Base-by-base conservation (phyloP, 2,329 filamentous ascomycete species). In the Cladophialophora exuberans region DNA sequence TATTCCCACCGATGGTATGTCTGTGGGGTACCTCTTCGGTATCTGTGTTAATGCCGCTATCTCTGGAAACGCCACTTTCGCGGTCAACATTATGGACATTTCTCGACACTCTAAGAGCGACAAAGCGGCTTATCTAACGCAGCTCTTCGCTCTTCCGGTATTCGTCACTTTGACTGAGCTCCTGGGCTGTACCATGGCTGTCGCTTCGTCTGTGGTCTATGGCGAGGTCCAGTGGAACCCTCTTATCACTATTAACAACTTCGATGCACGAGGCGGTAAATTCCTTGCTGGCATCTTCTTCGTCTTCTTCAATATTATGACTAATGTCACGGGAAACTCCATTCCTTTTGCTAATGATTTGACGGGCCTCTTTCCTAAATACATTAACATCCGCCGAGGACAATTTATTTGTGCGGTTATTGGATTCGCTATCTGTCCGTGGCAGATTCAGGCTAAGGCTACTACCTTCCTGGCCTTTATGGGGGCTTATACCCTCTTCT, bases 171-270 rank as follows among this genome's bases (percentile, higher is more conserved):
- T 75, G 57, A 79, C 73, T 66, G 79, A 73, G 36, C 60, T 79
- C 1, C 70, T 82, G 52, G 83, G 83, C 25, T 83, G 84, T 62
- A 73, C 83, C 18, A 79, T 81, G 20, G 80, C 82, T 0, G 80
- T 79, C 0, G 81, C 82, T 11, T 46, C 48, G n/a, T 57, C 44
- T 4, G 59, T 57, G 6, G 30, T 61, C 6, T 63, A 63, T 28
- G 59, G 56, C 18, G 52, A 67, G 6, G 71, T 75, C 23, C 72
- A 74, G 6, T 77, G 76, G 69, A 74, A 77, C 17, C 76, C 76
- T 17, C 71, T 71, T 51, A 66, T 68, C 2, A 67, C 74, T 0
- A 70, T 74, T 30, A 68, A 66, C 54, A 54, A 66, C 57, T 75
- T 71, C 71, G 47, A 61, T 5, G 56, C 42, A 11, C 47, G 41